phyloP scores from a whole-genome alignment of 2,329 filamentous ascomycete species.

The Piedraia hortae region DNA sequence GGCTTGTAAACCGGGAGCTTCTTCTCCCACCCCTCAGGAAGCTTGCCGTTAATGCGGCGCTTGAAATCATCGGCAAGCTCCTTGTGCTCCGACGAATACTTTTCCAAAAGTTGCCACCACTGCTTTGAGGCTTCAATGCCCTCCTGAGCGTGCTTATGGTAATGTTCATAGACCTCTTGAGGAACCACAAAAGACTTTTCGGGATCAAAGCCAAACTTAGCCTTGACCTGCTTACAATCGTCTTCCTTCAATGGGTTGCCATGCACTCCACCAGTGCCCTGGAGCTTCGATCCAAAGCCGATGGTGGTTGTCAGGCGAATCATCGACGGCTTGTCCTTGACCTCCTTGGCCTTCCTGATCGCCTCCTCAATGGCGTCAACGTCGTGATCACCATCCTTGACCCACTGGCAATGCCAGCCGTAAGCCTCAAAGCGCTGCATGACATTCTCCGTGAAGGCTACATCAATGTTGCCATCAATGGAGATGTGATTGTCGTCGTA shows the following conservation, averaged over 20 bases:
- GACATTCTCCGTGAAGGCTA: slow-evolving; percentile 91
- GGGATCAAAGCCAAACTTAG: slow-evolving; percentile 87
- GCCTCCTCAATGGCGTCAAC: slow-evolving; percentile 68
- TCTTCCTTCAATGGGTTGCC: slow-evolving; percentile 86
- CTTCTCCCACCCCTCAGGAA: slow-evolving; percentile 94
- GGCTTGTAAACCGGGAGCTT: slow-evolving; percentile 73
- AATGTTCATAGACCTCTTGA: slow-evolving; percentile 79
- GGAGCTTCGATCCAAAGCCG: slow-evolving; percentile 74
- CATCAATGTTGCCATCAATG: slow-evolving; percentile 77
- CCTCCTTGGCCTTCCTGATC: slow-evolving; percentile 56
- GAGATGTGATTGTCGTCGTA: slow-evolving; percentile 99
- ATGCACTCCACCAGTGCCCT: slow-evolving; percentile 89
- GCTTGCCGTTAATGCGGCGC: slow-evolving; percentile 54
- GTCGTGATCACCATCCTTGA: slow-evolving; percentile 72
- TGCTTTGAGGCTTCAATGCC: slow-evolving; percentile 76
- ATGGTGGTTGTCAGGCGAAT: slow-evolving; percentile 97
- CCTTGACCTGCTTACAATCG: slow-evolving; percentile 79
- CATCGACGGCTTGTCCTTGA: slow-evolving; percentile 87
- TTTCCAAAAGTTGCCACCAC: slow-evolving; percentile 81
- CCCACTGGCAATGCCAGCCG: slow-evolving; percentile 74
- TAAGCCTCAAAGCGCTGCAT: slow-evolving; percentile 85
- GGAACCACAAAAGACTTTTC: slow-evolving; percentile 79
- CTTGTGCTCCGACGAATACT: slow-evolving; percentile 57
- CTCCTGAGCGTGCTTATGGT: slow-evolving; percentile 57
- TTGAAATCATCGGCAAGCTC: slow-evolving; percentile 52